phyloP scores from a whole-genome alignment of 2,329 filamentous ascomycete species.

The Sphaerulina vaccinii region DNA sequence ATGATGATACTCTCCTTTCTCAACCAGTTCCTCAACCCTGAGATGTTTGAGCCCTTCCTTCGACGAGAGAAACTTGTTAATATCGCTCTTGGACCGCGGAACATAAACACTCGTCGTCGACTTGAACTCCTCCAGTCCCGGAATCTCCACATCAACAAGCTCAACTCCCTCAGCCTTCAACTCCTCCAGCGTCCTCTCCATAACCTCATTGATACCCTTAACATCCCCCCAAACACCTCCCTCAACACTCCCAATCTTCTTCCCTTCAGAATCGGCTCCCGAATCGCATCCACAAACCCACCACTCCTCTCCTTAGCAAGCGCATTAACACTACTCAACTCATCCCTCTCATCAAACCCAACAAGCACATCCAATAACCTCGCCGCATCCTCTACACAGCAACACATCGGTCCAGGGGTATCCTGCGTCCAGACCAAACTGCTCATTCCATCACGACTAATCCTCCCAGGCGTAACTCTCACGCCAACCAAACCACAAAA shows the following conservation, averaged over 20 bases:
- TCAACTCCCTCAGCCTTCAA: constrained; percentile 23
- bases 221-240: constrained; percentile 27
- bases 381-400: constrained; percentile 29
- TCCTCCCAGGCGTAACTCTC: constrained; percentile 30
- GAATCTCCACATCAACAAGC: constrained; percentile 30
- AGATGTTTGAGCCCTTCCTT: constrained; percentile 22
- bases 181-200: constrained; percentile 19
- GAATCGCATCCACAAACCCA: constrained; percentile 23
- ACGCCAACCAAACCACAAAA: constrained; percentile 33
- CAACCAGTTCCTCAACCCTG: constrained; percentile 28
- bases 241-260: constrained; percentile 28
- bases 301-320: constrained; percentile 5
- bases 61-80: constrained; percentile 29
- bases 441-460: constrained; percentile 30
- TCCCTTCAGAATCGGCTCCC: constrained; percentile 19
- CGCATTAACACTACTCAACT: constrained; percentile 27
- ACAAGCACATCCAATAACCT: constrained; percentile 28
- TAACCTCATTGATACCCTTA: constrained; percentile 21
- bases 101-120: constrained; percentile 23
- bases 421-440: constrained; percentile 28
- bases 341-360: constrained; percentile 24
- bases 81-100: constrained; percentile 29
- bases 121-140: constrained; percentile 24
- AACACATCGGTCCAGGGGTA: constrained; percentile 30
- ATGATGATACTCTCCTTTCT: constrained; percentile 21